Evolutionary conservation across 2,329 filamentous ascomycete species (phyloP), one percentile per base, ranked within the genome.

Genomic region (Cladosporium cucumerinum): DNA sequence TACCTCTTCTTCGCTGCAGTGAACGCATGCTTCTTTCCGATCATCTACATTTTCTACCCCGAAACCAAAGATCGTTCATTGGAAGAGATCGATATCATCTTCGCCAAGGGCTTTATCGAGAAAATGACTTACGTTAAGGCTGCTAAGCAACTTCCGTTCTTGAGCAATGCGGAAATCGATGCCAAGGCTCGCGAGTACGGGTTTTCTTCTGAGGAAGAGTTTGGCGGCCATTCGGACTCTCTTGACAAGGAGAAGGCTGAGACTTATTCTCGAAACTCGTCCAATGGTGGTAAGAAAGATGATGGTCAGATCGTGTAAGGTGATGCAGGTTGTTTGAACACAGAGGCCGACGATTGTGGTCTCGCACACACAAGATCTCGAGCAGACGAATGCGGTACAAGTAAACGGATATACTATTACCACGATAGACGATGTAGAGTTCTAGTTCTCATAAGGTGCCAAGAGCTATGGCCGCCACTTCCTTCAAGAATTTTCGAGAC

Each of bases 101-200:
- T 68, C 61, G 69, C 68, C 51, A 71, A 71, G 54, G 69, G 69
- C 21, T 67, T 65, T 63, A 49, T 62, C 3, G 68, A 69, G 57
- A 68, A 70, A 36, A 78, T 75, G 67, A 73, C 68, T 63, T 78
- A 78, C 61, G 76, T 78, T 11, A 67, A 67, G 3, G 77, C 77
- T 10, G 74, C 76, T 2, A 73, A 77, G 67, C 72, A 78, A 65
- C 69, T 78, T 21, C 77, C 77, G 5, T 51, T 65, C 25, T 67
- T 78, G 60, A 72, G 71, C 46, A 74, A 77, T 43, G 66, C 69
- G 2, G 76, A 76, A 57, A 74, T 78, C 34, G 72, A 74, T 25
- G 70, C 69, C 8, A 73, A 73, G 63, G 72, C 73, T 2, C 68
- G 73, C 23, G 73, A 78, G 61, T 76, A 76, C 57, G 73, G 76